A percentile compares a stretch with the other conserved stretches of the same genome.
Conservation (phyloP, 192 early-diverging fungal genomes). For the Cetraspora pellucida region DNA sequence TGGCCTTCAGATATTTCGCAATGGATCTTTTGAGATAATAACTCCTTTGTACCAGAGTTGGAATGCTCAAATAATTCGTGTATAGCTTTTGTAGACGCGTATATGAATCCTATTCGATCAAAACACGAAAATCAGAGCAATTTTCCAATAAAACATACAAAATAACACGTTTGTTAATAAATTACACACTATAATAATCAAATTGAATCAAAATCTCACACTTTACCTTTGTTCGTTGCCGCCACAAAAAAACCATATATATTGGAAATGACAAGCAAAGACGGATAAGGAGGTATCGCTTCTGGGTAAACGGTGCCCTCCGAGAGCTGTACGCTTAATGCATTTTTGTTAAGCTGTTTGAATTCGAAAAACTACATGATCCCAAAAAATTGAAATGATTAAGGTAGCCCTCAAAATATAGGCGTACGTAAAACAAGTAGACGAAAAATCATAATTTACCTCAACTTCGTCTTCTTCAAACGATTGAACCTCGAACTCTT, state of each 20-base stretch:
- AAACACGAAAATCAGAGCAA: constrained; percentile 40
- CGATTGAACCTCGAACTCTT: not conserved
- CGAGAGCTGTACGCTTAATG: not conserved
- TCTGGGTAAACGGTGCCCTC: not conserved
- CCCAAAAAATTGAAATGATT: not conserved
- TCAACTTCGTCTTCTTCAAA: not conserved
- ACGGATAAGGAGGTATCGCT: not conserved
- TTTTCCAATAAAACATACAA: not conserved
- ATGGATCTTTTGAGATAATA: constrained; percentile 38
- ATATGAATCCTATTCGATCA: constrained; percentile 40
- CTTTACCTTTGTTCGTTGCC: constrained; percentile 59
- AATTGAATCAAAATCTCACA: no score
- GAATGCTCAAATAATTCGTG: constrained; percentile 36
- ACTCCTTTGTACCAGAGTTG: constrained; percentile 34
- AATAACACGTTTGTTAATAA: not conserved
- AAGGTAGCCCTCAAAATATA: not conserved
- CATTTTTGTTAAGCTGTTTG: constrained; percentile 13
- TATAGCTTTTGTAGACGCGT: constrained; percentile 38
- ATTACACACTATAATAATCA: not conserved
- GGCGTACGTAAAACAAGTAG: no score
- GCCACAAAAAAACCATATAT: constrained; percentile 71
- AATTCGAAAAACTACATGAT: constrained; percentile 29
- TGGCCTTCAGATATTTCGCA: constrained; percentile 39
- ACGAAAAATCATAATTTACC: not conserved
- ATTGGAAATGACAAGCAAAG: constrained; percentile 58